These are phyloP conservation scores for Sordariomycetes sp. DNA, from an alignment of 2,329 filamentous ascomycete species.

Conservation along the genomic window DNA sequence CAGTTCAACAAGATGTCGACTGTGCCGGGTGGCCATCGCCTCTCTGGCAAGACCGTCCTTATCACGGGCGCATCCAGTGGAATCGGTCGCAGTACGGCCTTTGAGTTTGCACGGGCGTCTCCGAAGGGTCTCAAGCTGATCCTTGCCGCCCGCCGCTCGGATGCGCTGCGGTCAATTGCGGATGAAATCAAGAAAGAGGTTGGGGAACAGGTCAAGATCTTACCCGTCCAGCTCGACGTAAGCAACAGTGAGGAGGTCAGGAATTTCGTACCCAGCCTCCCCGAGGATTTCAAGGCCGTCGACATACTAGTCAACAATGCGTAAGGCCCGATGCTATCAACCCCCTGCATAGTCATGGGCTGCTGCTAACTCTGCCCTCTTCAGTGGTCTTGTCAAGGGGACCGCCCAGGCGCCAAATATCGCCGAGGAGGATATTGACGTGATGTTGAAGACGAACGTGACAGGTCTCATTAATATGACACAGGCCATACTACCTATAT, in stretches of 20 bases:
- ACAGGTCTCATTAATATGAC: conserved; percentile 95
- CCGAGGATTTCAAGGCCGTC: conserved; percentile 73
- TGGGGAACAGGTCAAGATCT: conserved; percentile 68
- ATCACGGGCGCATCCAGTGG: conserved; percentile 90
- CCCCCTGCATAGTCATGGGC: not conserved
- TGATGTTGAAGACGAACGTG: conserved; percentile 91
- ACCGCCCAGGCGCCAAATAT: conserved; percentile 80
- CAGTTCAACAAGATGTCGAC: not conserved
- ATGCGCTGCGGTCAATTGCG: conserved; percentile 66
- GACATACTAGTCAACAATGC: conserved; percentile 94
- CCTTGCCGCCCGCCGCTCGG: conserved; percentile 74
- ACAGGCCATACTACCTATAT: conserved; percentile 76
- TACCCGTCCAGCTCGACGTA: conserved; percentile 78
- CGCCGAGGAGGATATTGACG: conserved; percentile 67
- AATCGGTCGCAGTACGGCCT: conserved; percentile 73
- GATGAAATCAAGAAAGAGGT: conserved; percentile 67
- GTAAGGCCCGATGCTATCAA: conserved; percentile 28
- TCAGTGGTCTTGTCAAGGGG: conserved; percentile 77
- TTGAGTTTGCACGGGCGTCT: conserved; percentile 84
- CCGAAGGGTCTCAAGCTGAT: conserved; percentile 74
- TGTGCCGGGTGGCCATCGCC: conserved; percentile 49
- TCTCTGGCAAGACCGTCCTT: conserved; percentile 84
- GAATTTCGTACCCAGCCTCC: conserved; percentile 61
- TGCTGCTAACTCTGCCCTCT: not conserved
- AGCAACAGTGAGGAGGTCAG: conserved; percentile 67